These are phyloP conservation scores for Cyberlindnera euphorbiiphila DNA, from an alignment of 805 yeast species.

Conservation along the genomic window DNA sequence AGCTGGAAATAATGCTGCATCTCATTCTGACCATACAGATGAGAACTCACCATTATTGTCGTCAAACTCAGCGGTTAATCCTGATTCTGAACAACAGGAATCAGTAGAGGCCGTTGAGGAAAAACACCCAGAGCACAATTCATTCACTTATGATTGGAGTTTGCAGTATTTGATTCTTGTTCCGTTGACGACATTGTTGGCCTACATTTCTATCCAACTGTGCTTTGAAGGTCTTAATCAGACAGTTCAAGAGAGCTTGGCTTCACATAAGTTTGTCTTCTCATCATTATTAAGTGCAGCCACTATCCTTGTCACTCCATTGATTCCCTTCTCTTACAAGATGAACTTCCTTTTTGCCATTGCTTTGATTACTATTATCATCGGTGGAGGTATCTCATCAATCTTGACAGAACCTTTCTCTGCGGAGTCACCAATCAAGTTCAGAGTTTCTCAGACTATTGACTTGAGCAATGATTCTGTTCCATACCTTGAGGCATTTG, in stretches of 20 bases:
- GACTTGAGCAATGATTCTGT: constrained; percentile 35
- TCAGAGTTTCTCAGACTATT: constrained; percentile 63
- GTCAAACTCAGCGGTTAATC: constrained; percentile 18
- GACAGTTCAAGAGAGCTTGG: constrained; percentile 62
- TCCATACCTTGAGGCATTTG: constrained; percentile 43
- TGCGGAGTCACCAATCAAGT: constrained; percentile 59
- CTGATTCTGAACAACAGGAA: constrained; percentile 14
- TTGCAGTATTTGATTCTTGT: constrained; percentile 65
- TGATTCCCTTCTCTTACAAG: constrained; percentile 68
- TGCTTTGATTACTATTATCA: constrained; percentile 35
- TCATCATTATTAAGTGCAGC: constrained; percentile 33
- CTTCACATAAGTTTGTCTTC: constrained; percentile 39
- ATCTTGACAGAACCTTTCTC: constrained; percentile 56
- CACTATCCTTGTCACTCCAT: constrained; percentile 41
- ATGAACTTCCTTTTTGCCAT: constrained; percentile 49
- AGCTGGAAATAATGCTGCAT: constrained; percentile 1
- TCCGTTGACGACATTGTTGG: constrained; percentile 58
- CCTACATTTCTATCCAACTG: constrained; percentile 48
- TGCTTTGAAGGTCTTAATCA: constrained; percentile 63
- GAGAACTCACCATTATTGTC: constrained; percentile 35
- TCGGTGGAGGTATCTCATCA: constrained; percentile 37
- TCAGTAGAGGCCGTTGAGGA: constrained; percentile 8
- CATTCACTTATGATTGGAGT: constrained; percentile 75
- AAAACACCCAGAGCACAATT: constrained; percentile 27
- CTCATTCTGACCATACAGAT: constrained; percentile 13